phyloP scores from a whole-genome alignment of 1,139 yeast genomes.

The Taphrina deformans region DNA sequence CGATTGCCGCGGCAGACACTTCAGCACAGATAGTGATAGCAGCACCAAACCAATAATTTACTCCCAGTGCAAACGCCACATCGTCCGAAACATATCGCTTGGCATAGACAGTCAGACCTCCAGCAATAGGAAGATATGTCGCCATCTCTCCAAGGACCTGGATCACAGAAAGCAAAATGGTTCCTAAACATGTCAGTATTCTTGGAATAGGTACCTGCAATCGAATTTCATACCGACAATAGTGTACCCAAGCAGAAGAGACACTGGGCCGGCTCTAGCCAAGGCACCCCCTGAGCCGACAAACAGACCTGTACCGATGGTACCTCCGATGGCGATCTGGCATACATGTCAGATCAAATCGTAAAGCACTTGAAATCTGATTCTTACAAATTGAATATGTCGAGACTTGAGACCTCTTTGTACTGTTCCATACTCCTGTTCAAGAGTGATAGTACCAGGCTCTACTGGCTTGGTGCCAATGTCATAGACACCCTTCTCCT shows the following conservation, averaged over 20 bases:
- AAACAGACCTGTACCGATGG: constrained; percentile 64
- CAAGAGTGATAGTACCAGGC: background rate
- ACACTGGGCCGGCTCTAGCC: constrained; percentile 64
- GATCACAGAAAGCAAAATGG: constrained; percentile 67
- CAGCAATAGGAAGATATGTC: constrained; percentile 75
- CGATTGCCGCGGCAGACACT: constrained; percentile 47
- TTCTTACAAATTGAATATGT: constrained; percentile 13
- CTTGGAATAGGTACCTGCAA: background rate
- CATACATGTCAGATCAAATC: too few relatives aligned
- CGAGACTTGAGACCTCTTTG: constrained; percentile 63
- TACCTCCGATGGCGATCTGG: constrained; percentile 66
- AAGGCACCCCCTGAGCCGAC: constrained; percentile 65
- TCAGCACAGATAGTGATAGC: constrained; percentile 60
- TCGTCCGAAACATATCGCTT: constrained; percentile 18
- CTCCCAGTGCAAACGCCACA: constrained; percentile 67
- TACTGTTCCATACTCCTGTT: constrained; percentile 2
- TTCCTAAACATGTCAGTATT: constrained; percentile 49
- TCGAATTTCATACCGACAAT: constrained; percentile 61
- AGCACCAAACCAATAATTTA: constrained; percentile 86
- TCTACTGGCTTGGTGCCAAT: constrained; percentile 5
- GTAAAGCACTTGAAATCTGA: too few relatives aligned
- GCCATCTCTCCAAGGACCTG: constrained; percentile 84
- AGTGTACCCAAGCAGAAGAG: constrained; percentile 58
- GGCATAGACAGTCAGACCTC: constrained; percentile 57
- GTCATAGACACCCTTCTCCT: constrained; percentile 14